Conservation (phyloP, 768 basidiomycete genomes). For the Lentinula boryana region DNA sequence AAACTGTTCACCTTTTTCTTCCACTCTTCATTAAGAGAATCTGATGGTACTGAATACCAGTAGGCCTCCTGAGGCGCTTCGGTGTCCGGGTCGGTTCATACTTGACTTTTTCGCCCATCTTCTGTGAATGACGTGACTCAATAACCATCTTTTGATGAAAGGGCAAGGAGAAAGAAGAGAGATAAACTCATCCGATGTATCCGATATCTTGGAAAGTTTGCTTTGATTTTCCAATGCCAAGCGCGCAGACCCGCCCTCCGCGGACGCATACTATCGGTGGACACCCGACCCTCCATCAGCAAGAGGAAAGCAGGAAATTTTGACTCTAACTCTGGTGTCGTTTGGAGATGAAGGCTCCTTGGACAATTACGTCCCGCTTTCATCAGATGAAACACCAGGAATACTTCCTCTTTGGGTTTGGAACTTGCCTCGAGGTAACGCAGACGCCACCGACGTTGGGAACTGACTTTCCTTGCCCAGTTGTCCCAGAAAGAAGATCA, state of each 20-base stretch:
- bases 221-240: neutral
- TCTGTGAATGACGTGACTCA: neutral
- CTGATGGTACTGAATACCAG: neutral
- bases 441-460: constrained; percentile 12
- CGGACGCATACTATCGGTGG: constrained; percentile 17
- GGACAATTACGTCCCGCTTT: neutral
- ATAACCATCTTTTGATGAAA: neutral
- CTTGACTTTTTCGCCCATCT: neutral
- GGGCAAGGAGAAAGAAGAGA: constrained; percentile 7
- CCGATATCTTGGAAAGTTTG: constrained; percentile 36
- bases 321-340: constrained; percentile 20
- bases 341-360: constrained; percentile 11
- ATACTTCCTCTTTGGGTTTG: constrained; percentile 10
- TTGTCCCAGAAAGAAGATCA: constrained; percentile 14
- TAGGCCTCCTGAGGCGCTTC: neutral
- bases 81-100: neutral
- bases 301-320: constrained; percentile 24
- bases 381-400: constrained; percentile 9
- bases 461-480: constrained; percentile 15
- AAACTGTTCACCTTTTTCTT: neutral
- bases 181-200: constrained; percentile 29
- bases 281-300: constrained; percentile 24
- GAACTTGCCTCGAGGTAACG: constrained; percentile 13
- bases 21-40: neutral
- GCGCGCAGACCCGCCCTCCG: constrained; percentile 32